Conservation (phyloP, 2,329 filamentous ascomycete species). For the Aspergillus hortae region DNA sequence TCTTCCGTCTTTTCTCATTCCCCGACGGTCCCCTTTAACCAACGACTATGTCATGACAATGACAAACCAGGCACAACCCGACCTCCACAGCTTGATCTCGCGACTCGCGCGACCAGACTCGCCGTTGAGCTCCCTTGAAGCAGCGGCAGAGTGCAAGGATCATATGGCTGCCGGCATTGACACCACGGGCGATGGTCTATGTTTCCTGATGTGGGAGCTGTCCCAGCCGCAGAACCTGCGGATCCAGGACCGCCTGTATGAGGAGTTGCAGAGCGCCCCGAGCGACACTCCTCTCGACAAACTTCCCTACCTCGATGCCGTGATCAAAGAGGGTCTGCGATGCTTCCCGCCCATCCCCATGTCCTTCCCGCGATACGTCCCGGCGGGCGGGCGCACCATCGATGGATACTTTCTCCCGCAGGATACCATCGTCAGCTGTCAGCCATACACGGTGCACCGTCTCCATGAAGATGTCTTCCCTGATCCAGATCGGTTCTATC, state of each 20-base stretch:
- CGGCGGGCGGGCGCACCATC: slow-evolving; percentile 38
- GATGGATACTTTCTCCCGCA: slow-evolving; percentile 33
- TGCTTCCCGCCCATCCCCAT: slow-evolving; percentile 54
- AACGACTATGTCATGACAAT: slow-evolving; percentile 58
- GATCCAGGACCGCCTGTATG: slow-evolving; percentile 52
- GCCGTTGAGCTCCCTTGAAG: slow-evolving; percentile 51
- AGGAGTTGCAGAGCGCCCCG: slow-evolving; percentile 49
- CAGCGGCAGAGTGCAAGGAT: slow-evolving; percentile 66
- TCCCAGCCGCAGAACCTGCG: slow-evolving; percentile 55
- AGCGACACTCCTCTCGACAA: slow-evolving; percentile 31
- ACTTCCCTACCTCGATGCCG: slow-evolving; percentile 59
- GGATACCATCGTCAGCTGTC: slow-evolving; percentile 37
- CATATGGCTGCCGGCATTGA: slow-evolving; percentile 71
- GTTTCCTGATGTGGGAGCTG: slow-evolving; percentile 69
- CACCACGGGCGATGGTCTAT: slow-evolving; percentile 66
- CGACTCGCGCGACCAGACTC: slow-evolving; percentile 54
- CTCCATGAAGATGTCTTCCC: slow-evolving; percentile 27
- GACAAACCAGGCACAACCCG: slow-evolving; percentile 45
- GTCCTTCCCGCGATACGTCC: slow-evolving; percentile 46
- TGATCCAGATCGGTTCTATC: slow-evolving; percentile 26
- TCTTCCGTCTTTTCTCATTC: slow-evolving; percentile 49
- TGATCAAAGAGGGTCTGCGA: slow-evolving; percentile 60
- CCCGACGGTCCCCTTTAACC: slow-evolving; percentile 57
- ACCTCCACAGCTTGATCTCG: slow-evolving; percentile 56
- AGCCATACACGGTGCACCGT: slow-evolving; percentile 37